These are phyloP conservation scores for Suillus brevipes DNA, from an alignment of 768 basidiomycete species.

Conservation along the genomic window DNA sequence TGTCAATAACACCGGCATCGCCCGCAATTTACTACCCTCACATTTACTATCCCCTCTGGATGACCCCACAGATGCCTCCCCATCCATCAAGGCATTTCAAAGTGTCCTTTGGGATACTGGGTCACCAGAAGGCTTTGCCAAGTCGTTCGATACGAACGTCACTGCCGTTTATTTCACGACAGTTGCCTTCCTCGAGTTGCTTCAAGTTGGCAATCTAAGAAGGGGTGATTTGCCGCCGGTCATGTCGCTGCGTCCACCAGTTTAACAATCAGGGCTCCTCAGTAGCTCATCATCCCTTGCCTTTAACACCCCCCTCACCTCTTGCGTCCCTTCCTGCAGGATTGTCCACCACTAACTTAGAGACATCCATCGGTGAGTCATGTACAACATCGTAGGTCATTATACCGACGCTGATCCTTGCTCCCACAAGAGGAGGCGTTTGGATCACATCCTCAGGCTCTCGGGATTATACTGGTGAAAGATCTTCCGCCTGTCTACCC, in stretches of 20 bases:
- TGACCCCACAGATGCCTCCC: conserved; percentile 28
- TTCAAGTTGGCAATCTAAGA: conserved; percentile 69
- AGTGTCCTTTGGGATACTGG: conserved; percentile 67
- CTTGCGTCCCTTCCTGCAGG: conserved; percentile 10
- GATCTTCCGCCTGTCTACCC: conserved; percentile 75
- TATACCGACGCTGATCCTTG: background rate
- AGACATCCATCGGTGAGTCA: conserved; percentile 59
- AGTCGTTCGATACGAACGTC: conserved; percentile 71
- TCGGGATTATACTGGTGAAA: conserved; percentile 80
- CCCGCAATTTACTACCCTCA: conserved; percentile 56
- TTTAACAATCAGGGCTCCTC: conserved; percentile 24
- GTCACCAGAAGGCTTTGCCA: conserved; percentile 58
- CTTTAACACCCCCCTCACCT: conserved; percentile 23
- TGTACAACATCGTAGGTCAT: background rate
- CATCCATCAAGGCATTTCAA: conserved; percentile 66
- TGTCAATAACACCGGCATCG: conserved; percentile 80
- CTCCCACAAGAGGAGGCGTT: conserved; percentile 67
- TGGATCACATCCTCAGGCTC: conserved; percentile 70
- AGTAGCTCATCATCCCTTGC: conserved; percentile 29
- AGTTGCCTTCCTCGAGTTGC: conserved; percentile 78
- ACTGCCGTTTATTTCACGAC: conserved; percentile 75
- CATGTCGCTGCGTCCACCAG: conserved; percentile 7
- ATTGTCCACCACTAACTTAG: conserved; percentile 28
- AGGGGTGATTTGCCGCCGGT: conserved; percentile 37
- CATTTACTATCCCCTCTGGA: conserved; percentile 53